Base-by-base conservation (phyloP, 1,284 basidiomycete genomes). In the Lentinus polychrous region DNA sequence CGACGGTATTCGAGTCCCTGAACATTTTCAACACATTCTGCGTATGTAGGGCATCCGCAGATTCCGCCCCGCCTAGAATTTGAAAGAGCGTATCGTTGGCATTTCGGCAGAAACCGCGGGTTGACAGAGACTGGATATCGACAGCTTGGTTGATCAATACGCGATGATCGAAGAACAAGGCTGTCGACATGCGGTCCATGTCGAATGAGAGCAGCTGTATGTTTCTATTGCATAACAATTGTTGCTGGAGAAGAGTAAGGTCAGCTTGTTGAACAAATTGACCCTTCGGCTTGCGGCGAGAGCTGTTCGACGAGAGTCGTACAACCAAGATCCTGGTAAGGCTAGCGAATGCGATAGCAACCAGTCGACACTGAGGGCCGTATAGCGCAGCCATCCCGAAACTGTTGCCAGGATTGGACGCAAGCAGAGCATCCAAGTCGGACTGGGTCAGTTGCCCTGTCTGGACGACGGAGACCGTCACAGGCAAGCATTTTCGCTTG, bases 351-450 rank as follows among this genome's bases (percentile, higher is more conserved):
- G 71, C 70, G 2, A 76, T 51, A 1, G 57, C 55, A 0, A 57
- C 57, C 2, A 75, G 52, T 10, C 58, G 52, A 31, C 66, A 66
- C 10, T 62, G 56, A 1, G 60, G 12, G 3, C 62, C 66, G 49
- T 70, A 75, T 0, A 58, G 57, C 2, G 74, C 69, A 10, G 74
- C 64, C 3, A 76, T 39, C 1, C 74, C 75, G 22, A 72, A 23
- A 15, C 53, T 45, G 20, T 54, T 50, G 27, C 27, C 27, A 27
- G 10, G 4, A 27, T 27, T 27, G 27, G 5, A 27, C 10, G 27
- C 4, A 10, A 27, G 27, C 27, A 27, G 27, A 27, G 10, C 27
- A 27, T 27, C 27, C 27, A 27, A 10, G 27, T 27, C 27, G 4
- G 27, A 4, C 27, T 27, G 27, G 4, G 5, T 4, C 10, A 27